Conservation (phyloP, 2,329 filamentous ascomycete species). For the Colletotrichum siamense region DNA sequence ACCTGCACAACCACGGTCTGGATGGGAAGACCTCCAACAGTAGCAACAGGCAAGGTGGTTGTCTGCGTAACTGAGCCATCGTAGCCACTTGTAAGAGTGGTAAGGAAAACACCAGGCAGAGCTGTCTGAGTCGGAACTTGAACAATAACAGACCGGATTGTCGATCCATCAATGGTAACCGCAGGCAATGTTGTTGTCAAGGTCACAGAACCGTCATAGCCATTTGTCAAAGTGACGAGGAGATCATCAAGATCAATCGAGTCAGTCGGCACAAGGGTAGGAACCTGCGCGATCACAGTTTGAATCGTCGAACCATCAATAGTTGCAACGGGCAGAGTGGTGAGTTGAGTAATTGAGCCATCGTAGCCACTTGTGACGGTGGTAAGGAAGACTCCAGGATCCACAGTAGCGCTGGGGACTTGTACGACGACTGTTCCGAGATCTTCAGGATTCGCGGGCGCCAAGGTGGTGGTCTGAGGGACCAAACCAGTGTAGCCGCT, state of each 20-base stretch:
- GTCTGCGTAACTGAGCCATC: neutral
- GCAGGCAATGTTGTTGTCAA: neutral
- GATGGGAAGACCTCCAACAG: neutral
- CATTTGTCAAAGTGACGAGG: neutral
- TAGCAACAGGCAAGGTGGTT: neutral
- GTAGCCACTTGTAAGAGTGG: neutral
- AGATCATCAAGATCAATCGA: neutral
- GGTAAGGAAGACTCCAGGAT: neutral
- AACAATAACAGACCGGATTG: neutral
- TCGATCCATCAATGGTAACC: neutral
- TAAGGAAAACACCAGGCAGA: neutral
- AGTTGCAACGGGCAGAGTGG: neutral
- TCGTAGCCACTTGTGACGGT: neutral
- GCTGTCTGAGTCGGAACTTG: neutral
- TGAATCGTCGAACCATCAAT: neutral
- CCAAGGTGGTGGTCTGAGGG: neutral
- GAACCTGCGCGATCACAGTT: neutral
- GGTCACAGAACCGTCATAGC: neutral
- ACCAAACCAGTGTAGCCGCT: neutral
- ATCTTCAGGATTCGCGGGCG: neutral
- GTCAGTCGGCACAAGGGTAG: neutral
- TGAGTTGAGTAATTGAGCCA: neutral
- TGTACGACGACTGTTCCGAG: neutral
- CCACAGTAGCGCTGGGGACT: neutral
- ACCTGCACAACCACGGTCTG: neutral